Evolutionary conservation across 2,329 filamentous ascomycete genomes (phyloP), one percentile per base, ranked within the genome.

Genomic region (Aureobasidium sp.): DNA sequence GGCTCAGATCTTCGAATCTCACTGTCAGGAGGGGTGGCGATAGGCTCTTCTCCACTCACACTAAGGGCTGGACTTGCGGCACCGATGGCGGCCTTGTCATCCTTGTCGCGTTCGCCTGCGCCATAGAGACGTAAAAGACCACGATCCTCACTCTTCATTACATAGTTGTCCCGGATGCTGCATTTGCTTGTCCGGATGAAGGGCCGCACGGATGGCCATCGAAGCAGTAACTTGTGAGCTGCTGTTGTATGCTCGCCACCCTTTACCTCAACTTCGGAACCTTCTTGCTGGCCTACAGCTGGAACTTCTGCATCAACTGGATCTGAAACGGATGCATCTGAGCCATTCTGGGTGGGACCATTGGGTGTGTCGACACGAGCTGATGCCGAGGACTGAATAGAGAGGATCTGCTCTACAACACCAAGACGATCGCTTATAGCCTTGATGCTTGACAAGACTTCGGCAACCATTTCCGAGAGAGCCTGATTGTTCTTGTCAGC

Each of bases 201-300:
- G 35, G 62, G 60, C 40, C 58, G 53, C 57, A 62, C 74, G 60
- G 54, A 68, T 53, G 29, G 88, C 81, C 64, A 96, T 65, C 57
- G 77, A 71, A 64, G 75, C 70, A 97, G 72, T 16, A 97, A 74
- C 57, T 90, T 80, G 47, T 93, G 88, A 1, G 90, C 90, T n/a
- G 89, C 81, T 0, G 90, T 96, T 0, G 88, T 94, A 64, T 97
- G 91, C 60, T 95, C 88, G 24, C 84, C 80, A 10, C 32, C 22
- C 16, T 48, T 22, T 21, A 30, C 17, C 2, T 16, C 30, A 1
- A 89, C 87, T 53, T 95, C 87, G 1, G 14, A 37, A 17, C n/a
- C 4, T 6, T 53, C 39, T 16, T 30, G 39, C 19, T 30, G 16
- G 12, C 12, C 11, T 6, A n/a, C 30, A 7, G 22, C 17, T 6